phyloP scores from a whole-genome alignment of 345 rosid species.

The Gossypium bickii region DNA sequence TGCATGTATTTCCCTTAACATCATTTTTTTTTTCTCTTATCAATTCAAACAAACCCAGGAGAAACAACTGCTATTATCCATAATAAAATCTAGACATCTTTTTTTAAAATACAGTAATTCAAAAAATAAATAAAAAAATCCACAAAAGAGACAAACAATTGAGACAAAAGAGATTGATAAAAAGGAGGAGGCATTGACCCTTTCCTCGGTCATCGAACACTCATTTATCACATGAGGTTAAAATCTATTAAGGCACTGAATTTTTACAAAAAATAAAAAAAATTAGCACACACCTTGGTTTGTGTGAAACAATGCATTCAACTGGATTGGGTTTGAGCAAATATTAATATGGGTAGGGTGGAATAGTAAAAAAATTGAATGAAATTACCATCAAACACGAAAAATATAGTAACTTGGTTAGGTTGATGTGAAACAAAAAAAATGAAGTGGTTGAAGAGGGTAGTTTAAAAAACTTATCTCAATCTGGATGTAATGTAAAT shows the following conservation, averaged over 20 bases:
- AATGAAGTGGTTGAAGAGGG: no score
- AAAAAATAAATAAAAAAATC: background rate
- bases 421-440: no score
- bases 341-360: no score
- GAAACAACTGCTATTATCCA: background rate
- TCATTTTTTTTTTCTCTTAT: background rate
- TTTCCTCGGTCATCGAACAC: background rate
- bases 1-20: background rate
- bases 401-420: no score
- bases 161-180: background rate
- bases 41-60: background rate
- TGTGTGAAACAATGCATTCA: no score
- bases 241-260: conserved; percentile 2
- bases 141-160: background rate
- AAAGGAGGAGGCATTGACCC: background rate
- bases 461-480: no score
- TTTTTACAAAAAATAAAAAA: background rate
- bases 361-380: no score
- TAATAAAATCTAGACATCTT: background rate
- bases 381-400: no score
- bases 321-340: no score
- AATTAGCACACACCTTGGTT: no score
- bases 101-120: no score
- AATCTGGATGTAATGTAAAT: no score
- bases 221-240: conserved; percentile 1